Percentiles rank a stretch among this genome's conserved stretches.
These are phyloP conservation scores for Raffaelea ambrosiae DNA, from an alignment of 2,329 filamentous ascomycete genomes.

Conservation along the genomic window DNA sequence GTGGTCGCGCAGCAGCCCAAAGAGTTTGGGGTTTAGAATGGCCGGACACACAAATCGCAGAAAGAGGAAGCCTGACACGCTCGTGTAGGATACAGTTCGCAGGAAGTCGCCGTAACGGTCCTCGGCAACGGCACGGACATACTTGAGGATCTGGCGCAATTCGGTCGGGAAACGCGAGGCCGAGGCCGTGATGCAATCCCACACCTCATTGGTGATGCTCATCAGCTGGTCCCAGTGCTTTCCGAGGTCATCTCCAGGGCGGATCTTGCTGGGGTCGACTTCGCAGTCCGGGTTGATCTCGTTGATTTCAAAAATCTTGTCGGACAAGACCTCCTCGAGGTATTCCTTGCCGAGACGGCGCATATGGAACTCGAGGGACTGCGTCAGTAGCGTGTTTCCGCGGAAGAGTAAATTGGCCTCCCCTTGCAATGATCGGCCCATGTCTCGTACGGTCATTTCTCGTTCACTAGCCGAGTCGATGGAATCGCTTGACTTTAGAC, in stretches of 20 bases:
- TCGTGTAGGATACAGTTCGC: constrained; percentile 83
- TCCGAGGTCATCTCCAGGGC: constrained; percentile 59
- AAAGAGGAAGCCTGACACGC: constrained; percentile 90
- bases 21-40: constrained; percentile 91
- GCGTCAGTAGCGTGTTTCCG: constrained; percentile 88
- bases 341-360: constrained; percentile 88
- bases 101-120: constrained; percentile 91
- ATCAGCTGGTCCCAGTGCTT: constrained; percentile 77
- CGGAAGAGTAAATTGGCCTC: constrained; percentile 94
- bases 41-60: constrained; percentile 92
- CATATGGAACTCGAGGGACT: constrained; percentile 93
- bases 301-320: constrained; percentile 83
- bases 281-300: constrained; percentile 88
- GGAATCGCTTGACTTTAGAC: constrained; percentile 64
- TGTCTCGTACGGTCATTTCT: constrained; percentile 64
- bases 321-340: constrained; percentile 75
- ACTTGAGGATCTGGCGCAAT: constrained; percentile 77
- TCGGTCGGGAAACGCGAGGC: constrained; percentile 69
- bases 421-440: constrained; percentile 69
- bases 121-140: constrained; percentile 85
- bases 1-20: constrained; percentile 75
- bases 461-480: constrained; percentile 55
- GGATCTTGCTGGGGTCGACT: constrained; percentile 78
- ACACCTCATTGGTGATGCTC: constrained; percentile 70
- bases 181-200: constrained; percentile 74